Base-by-base conservation (phyloP, 169 alveolate species). In the Babesia bigemina region DNA sequence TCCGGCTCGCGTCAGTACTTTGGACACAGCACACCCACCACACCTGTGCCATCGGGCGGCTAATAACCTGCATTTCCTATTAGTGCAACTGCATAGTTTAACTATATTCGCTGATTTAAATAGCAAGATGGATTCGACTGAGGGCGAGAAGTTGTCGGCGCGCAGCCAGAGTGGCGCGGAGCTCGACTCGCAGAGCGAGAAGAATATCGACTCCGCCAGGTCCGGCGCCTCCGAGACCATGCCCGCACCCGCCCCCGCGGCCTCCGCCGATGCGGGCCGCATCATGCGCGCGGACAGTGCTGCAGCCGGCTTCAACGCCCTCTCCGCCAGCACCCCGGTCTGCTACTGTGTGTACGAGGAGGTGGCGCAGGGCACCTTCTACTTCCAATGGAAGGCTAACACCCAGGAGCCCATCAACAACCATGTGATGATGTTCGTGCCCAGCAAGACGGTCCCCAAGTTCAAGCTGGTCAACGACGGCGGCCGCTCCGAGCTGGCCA, bases 271-370 rank as follows among this genome's bases (percentile, higher is more conserved):
- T n/a, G 13, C 73, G 7, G 36, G 49, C 24, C 47, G 73, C 36
- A 6, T 63, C 16, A 44, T n/a, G 9, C 61, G 60, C 6, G 61
- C 24, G 17, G 76, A 67, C 3, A 19, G 66, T 9, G 49, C 12
- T 22, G 42, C 28, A 0, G 53, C 29, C 42, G 33, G 28, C 57
- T 47, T 67, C 66, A 29, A 16, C 17, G 58, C 63, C 16, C 8
- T 67, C 33, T 21, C 76, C 19, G 26, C 76, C 33, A 67, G 70
- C 56, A 47, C 84, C 21, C 88, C 88, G 12, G 88, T 81, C 2
- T 81, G 88, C 62, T 73, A 81, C 79, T 70, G 75, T 61, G 74
- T 81, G 55, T 81, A 81, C 66, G 88, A 81, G 69, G 77, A 63
- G 63, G 79, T 81, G 33, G 88, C 75, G 28, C 75, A 81, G 57